Evolutionary conservation across 345 rosid genomes (phyloP), one percentile per base, ranked within the genome.

Genomic region (Pugionium dolabratum): DNA sequence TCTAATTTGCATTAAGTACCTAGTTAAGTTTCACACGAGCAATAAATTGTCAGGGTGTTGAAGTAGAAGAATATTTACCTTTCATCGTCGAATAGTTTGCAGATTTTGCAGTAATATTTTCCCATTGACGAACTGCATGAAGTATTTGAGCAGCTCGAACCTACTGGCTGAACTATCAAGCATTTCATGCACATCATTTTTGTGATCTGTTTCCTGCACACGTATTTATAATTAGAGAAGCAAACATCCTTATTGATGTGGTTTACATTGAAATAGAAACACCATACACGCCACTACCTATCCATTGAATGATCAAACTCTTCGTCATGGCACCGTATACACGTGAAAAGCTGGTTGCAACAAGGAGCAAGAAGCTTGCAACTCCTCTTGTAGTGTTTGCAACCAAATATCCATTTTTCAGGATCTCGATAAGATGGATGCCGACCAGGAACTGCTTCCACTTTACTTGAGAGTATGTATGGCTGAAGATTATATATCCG

Each of bases 111-210:
- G 75, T 88, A 88, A 56, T 88, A 88, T 75, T 79, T 82, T 71
- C 80, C 94, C 94, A 91, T 85, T 56, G 83, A 73, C 4, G 72
- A 79, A 49, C 77, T 68, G 63, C 98, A 91, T 43, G 87, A 79
- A 63, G 34, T 42, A 42, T 79, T 79, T 39, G 80, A 74, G 84
- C 97, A 88, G 8, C 69, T 69, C 4, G 76, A 18, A 66, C 81
- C 87, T 72, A 85, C 76, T 25, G 89, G 89, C 69, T 86, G 96
- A 73, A 85, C 74, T 69, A 76, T 59, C 55, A 86, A 79, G 75
- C 96, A 89, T 26, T 64, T 71, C 93, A 89, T 89, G 69, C 96
- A 89, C 93, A 89, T 89, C 93, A 86, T 89, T 76, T 86, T 91
- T 66, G 85, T 62, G 9, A 91, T 79, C 5, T 80, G 85, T 76